phyloP scores from a whole-genome alignment of 2,329 filamentous ascomycete species.

The Davidsoniella eucalypti region DNA sequence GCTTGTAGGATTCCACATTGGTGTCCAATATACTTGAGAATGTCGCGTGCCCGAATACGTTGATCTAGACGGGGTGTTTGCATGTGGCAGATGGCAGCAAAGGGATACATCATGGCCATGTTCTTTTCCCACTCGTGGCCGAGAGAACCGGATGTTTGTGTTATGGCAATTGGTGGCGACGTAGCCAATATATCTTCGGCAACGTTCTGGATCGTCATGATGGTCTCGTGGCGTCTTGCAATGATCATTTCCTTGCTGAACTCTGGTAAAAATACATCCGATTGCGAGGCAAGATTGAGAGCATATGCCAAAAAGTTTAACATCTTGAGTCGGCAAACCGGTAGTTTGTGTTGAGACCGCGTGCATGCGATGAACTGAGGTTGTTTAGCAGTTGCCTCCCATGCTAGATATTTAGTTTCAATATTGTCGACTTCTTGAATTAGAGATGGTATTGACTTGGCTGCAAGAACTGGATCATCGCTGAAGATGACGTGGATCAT shows the following conservation, averaged over 20 bases:
- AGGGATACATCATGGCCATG: constrained; percentile 12
- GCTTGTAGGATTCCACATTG: constrained; percentile 11
- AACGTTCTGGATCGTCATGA: constrained; percentile 6
- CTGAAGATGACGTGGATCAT: constrained; percentile 3
- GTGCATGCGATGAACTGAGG: background rate
- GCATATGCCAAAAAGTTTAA: constrained; percentile 8
- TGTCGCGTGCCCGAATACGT: constrained; percentile 6
- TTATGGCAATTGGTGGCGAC: constrained; percentile 1
- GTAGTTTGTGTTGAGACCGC: constrained; percentile 7
- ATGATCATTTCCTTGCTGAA: background rate
- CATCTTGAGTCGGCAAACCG: constrained; percentile 9
- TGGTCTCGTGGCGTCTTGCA: background rate
- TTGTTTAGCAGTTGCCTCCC: background rate
- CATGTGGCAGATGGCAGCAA: constrained; percentile 12
- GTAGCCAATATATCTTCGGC: constrained; percentile 6
- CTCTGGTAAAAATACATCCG: background rate
- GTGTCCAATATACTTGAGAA: constrained; percentile 10
- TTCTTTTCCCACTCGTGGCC: constrained; percentile 9
- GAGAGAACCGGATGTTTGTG: background rate
- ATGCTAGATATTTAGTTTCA: constrained; percentile 2
- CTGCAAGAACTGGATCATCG: constrained; percentile 5
- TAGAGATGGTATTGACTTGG: background rate
- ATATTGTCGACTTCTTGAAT: background rate
- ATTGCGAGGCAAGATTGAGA: constrained; percentile 6
- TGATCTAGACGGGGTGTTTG: constrained; percentile 8